These are phyloP conservation scores for Salvia miltiorrhiza DNA, from an alignment of 257 asterid species.

Conservation along the genomic window DNA sequence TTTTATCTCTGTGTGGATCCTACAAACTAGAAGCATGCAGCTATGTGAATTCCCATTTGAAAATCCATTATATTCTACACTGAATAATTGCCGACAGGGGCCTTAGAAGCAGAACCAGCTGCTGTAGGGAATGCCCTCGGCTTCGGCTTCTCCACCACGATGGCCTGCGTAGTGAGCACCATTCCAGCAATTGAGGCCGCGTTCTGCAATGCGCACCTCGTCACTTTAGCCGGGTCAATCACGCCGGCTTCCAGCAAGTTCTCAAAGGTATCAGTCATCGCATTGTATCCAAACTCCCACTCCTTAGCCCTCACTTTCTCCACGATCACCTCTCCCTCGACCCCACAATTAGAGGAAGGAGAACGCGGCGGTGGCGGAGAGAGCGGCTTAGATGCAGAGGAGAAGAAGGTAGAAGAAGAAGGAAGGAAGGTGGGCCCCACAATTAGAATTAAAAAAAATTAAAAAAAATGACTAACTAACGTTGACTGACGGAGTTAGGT, in stretches of 20 bases:
- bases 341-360: too few species aligned
- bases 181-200: conserved; percentile 95
- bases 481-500: too few species aligned
- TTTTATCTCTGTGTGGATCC: not conserved
- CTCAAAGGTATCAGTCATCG: conserved; percentile 77
- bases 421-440: too few species aligned
- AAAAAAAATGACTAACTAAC: too few species aligned
- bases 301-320: conserved; percentile 51
- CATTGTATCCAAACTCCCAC: conserved; percentile 92
- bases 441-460: too few species aligned
- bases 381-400: too few species aligned
- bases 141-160: conserved; percentile 83
- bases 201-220: conserved; percentile 83
- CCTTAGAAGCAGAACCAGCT: conserved; percentile 26
- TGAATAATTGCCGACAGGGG: conserved; percentile 34
- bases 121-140: conserved; percentile 49
- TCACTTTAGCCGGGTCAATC: conserved; percentile 95
- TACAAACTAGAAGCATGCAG: not conserved
- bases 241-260: conserved; percentile 80
- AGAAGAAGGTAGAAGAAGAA: too few species aligned
- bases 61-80: conserved; percentile 34
- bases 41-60: not conserved
- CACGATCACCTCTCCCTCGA: conserved; percentile 99
- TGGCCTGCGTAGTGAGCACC: conserved; percentile 98
- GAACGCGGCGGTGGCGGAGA: too few species aligned